Percentiles rank a stretch among this genome's conserved stretches.
These are phyloP conservation scores for Lasiodiplodia sp. DNA, from an alignment of 2,329 filamentous ascomycete genomes.

Conservation along the genomic window DNA sequence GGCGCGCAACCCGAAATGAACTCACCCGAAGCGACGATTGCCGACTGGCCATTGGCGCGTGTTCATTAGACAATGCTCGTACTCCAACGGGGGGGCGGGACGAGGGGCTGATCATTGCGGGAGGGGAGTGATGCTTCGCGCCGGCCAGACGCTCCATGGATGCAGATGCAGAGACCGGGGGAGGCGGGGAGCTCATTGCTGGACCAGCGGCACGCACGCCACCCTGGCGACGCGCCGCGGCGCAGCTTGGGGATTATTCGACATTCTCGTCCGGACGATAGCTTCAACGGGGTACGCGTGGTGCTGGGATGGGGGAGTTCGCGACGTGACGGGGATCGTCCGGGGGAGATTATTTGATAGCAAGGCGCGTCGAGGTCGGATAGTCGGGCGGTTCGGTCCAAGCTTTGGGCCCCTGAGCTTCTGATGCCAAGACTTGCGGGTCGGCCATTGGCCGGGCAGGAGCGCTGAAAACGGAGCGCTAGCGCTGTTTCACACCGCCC, in stretches of 20 bases:
- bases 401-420: neutral
- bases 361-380: neutral
- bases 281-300: neutral
- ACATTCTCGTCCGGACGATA: no score
- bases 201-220: neutral
- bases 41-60: conserved; percentile 18
- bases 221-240: neutral
- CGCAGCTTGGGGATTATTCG: neutral
- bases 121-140: neutral
- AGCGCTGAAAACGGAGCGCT: neutral
- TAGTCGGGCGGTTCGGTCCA: neutral
- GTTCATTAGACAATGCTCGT: conserved; percentile 23
- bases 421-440: neutral
- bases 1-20: conserved; percentile 24
- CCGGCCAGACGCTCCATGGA: neutral
- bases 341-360: conserved; percentile 23
- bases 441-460: conserved; percentile 18
- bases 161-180: neutral
- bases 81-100: conserved; percentile 21
- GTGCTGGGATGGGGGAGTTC: neutral
- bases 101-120: conserved; percentile 18
- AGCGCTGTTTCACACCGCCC: neutral
- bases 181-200: conserved; percentile 6
- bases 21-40: conserved; percentile 24
- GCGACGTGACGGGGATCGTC: conserved; percentile 11